Conservation (phyloP, 495 filamentous ascomycete species). For the Cudoniella acicularis region DNA sequence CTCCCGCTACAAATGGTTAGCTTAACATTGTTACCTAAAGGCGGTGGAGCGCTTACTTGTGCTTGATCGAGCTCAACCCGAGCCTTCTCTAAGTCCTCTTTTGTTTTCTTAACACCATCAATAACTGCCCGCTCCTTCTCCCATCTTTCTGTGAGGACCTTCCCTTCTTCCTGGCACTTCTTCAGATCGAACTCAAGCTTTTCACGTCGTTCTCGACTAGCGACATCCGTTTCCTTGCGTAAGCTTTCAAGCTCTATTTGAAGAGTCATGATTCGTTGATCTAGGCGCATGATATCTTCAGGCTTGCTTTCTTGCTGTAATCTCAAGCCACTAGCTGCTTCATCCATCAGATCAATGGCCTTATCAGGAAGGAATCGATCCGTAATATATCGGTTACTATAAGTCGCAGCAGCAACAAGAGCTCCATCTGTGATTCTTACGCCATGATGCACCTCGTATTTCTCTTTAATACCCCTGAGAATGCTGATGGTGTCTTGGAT, state of each 20-base stretch:
- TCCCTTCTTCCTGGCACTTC: conserved; percentile 65
- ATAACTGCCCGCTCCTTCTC: conserved; percentile 86
- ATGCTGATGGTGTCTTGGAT: conserved; percentile 95
- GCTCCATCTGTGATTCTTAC: conserved; percentile 92
- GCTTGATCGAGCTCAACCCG: conserved; percentile 82
- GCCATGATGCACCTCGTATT: conserved; percentile 94
- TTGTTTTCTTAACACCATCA: conserved; percentile 76
- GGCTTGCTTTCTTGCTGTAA: conserved; percentile 97
- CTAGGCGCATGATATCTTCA: conserved; percentile 83
- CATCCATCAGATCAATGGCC: conserved; percentile 94
- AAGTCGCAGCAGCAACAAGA: conserved; percentile 84
- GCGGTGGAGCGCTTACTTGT: conserved; percentile 28
- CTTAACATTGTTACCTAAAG: not conserved
- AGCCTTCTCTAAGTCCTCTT: conserved; percentile 79
- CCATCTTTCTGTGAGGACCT: conserved; percentile 71
- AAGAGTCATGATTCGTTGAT: conserved; percentile 93
- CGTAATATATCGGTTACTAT: conserved; percentile 94
- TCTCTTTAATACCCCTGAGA: conserved; percentile 91
- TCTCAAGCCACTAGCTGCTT: conserved; percentile 85
- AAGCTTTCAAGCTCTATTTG: conserved; percentile 97
- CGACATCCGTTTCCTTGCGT: conserved; percentile 87
- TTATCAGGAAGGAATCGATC: conserved; percentile 96
- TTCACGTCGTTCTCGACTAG: conserved; percentile 82
- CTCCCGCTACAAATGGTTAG: conserved; percentile 50
- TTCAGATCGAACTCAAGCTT: conserved; percentile 74